A percentile compares a stretch with the other conserved stretches of the same genome.
phyloP scores from a whole-genome alignment of 2,329 filamentous ascomycete genomes.

The Diaporthe sp. region DNA sequence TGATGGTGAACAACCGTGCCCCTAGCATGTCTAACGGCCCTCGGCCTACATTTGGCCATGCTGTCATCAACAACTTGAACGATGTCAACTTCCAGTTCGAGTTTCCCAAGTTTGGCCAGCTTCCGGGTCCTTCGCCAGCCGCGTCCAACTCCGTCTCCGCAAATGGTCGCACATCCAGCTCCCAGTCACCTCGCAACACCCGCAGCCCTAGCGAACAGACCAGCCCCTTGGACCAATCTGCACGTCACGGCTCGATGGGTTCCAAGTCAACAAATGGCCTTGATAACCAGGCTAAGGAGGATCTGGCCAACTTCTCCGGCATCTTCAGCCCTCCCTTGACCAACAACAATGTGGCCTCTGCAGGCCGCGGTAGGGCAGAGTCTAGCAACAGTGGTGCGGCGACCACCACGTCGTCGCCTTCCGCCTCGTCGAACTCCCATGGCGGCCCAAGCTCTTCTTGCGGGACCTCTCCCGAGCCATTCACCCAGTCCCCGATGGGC shows the following conservation, averaged over 20 bases:
- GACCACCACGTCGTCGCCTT: conserved; percentile 72
- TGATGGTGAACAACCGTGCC: conserved; percentile 54
- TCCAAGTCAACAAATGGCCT: conserved; percentile 47
- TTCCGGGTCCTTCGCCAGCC: conserved; percentile 59
- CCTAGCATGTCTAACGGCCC: conserved; percentile 42
- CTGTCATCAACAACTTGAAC: conserved; percentile 68
- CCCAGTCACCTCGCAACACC: conserved; percentile 34
- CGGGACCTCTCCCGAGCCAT: conserved; percentile 82
- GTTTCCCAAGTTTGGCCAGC: conserved; percentile 90
- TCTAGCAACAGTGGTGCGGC: conserved; percentile 60
- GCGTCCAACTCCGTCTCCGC: conserved; percentile 38
- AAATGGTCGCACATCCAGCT: conserved; percentile 32
- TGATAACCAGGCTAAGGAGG: conserved; percentile 54
- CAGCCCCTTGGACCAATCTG: conserved; percentile 45
- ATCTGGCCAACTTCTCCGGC: conserved; percentile 65
- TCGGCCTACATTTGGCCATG: conserved; percentile 59
- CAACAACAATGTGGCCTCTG: conserved; percentile 54
- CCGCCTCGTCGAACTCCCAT: conserved; percentile 70
- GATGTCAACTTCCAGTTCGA: conserved; percentile 94
- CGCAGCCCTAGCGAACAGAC: conserved; percentile 45
- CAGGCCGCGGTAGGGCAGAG: conserved; percentile 62
- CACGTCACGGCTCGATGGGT: conserved; percentile 44
- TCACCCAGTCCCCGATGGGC: conserved; percentile 75
- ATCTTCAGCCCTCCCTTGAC: conserved; percentile 69
- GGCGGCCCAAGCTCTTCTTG: conserved; percentile 72